phyloP scores from a whole-genome alignment of 179 eudicot species.

The Monotropa hypopitys region DNA sequence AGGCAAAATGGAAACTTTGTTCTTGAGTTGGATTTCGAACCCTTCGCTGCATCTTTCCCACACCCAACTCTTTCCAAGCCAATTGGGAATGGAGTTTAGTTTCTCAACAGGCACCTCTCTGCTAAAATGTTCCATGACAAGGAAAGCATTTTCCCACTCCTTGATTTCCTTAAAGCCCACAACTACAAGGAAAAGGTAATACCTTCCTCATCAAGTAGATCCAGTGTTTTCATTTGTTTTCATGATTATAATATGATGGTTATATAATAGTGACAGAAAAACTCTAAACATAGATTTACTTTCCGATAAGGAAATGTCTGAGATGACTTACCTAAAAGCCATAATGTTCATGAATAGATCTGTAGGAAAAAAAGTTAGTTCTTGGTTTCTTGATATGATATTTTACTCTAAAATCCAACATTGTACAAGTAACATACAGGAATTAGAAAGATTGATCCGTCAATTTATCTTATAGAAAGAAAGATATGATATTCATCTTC shows the following conservation, averaged over 20 bases:
- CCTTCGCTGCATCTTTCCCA: conserved; percentile 49
- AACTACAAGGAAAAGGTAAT: conserved; percentile 53
- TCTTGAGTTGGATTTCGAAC: conserved; percentile 72
- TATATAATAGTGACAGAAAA: background rate
- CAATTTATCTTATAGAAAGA: background rate
- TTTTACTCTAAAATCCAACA: background rate
- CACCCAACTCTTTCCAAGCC: conserved; percentile 63
- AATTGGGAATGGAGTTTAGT: conserved; percentile 81
- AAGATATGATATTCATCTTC: too few species aligned
- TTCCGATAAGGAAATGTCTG: background rate
- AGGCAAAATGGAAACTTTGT: conserved; percentile 50
- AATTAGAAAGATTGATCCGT: background rate
- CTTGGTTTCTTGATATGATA: background rate
- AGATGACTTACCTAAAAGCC: background rate
- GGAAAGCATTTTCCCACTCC: conserved; percentile 53
- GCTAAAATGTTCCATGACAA: conserved; percentile 74
- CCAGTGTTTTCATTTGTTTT: background rate
- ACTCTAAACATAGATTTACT: background rate
- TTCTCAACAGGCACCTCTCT: conserved; percentile 67
- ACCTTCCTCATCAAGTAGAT: background rate
- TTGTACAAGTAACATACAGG: background rate
- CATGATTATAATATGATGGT: background rate
- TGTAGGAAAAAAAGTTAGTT: too few species aligned
- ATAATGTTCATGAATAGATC: background rate
- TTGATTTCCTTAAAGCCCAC: conserved; percentile 54